Conservation (phyloP, 176 grass and related monocot species). For the Oryza officinalis region DNA sequence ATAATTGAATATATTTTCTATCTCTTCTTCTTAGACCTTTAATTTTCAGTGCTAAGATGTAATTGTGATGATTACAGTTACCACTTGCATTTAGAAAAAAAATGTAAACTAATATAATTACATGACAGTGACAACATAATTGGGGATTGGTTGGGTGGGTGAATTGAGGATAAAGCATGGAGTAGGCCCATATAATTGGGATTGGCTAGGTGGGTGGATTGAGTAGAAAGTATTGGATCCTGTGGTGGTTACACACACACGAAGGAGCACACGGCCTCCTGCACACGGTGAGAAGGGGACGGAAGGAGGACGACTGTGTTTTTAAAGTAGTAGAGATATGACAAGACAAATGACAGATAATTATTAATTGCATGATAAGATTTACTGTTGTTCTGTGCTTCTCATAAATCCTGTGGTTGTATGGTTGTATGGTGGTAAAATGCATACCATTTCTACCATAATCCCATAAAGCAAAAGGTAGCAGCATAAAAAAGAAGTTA, state of each 20-base stretch:
- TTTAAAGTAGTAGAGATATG: not conserved
- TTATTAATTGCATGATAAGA: not conserved
- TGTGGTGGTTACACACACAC: too few species aligned
- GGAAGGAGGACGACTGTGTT: too few species aligned
- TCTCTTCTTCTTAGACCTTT: slow-evolving; percentile 10
- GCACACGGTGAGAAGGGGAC: too few species aligned
- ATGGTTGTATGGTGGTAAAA: slow-evolving; percentile 8
- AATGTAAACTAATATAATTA: slow-evolving; percentile 13
- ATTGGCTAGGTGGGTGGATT: too few species aligned
- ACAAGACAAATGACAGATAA: not conserved
- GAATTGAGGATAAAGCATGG: too few species aligned
- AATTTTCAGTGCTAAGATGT: not conserved
- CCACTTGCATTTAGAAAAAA: slow-evolving; percentile 6
- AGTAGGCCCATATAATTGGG: too few species aligned
- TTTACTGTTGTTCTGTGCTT: slow-evolving; percentile 1
- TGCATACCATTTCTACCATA: not conserved
- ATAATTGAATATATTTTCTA: not conserved
- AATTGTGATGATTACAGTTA: slow-evolving; percentile 25
- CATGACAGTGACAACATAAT: not conserved
- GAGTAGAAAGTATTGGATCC: too few species aligned
- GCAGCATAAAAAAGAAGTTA: slow-evolving; percentile 34
- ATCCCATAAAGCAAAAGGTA: slow-evolving; percentile 2
- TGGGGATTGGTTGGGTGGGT: too few species aligned
- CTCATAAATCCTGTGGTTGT: not conserved
- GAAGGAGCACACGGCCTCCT: too few species aligned